Conservation (phyloP, 2,329 filamentous ascomycete species). For the Hypomyces rosellus region DNA sequence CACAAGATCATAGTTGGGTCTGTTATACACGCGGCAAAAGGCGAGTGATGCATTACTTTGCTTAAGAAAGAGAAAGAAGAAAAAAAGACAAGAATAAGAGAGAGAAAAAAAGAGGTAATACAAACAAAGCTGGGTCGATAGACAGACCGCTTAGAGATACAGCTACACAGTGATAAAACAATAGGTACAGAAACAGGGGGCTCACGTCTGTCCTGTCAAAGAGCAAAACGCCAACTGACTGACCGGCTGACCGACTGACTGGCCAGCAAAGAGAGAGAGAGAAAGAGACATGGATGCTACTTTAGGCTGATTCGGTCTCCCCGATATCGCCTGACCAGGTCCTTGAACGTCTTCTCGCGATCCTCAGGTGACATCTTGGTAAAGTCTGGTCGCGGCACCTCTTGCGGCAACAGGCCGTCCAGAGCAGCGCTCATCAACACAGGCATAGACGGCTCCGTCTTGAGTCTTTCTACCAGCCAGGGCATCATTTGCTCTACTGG, state of each 20-base stretch:
- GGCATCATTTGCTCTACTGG: background rate
- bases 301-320: no score
- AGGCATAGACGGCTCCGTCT: conserved; percentile 4
- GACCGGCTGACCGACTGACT: no score
- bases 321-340: background rate
- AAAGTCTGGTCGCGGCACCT: conserved; percentile 2
- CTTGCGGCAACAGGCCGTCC: conserved; percentile 1
- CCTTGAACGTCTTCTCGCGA: background rate
- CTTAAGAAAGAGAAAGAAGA: background rate
- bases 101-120: background rate
- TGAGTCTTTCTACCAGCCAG: background rate
- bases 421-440: conserved; percentile 1
- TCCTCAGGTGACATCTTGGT: conserved; percentile 1
- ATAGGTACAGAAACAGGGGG: background rate
- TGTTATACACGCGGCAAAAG: no score
- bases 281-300: no score
- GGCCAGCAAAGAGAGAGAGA: no score
- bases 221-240: no score
- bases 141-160: conserved; percentile 2
- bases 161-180: conserved; percentile 9
- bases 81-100: background rate
- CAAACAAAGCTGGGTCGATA: conserved; percentile 2
- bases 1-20: no score
- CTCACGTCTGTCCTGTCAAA: background rate
- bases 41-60: no score